These are phyloP conservation scores for Arachis stenosperma DNA, from an alignment of 306 rosid genomes.

Conservation along the genomic window DNA sequence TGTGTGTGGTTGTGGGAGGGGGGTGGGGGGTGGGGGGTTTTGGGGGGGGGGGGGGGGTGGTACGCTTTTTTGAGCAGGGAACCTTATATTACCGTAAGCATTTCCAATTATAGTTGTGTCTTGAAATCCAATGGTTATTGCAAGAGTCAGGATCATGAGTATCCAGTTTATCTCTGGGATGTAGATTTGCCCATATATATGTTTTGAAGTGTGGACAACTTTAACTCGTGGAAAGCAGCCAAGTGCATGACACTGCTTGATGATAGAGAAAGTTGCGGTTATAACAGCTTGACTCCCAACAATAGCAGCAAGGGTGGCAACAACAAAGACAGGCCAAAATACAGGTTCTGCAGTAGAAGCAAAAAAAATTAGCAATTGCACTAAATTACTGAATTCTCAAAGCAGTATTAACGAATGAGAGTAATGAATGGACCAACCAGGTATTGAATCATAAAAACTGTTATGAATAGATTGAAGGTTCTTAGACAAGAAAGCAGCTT, in stretches of 20 bases:
- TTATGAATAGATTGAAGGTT: conserved; percentile 43
- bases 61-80: too few species aligned
- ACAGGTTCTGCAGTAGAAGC: conserved; percentile 59
- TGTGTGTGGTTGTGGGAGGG: too few species aligned
- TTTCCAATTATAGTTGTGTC: conserved; percentile 82
- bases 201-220: conserved; percentile 87
- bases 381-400: conserved; percentile 10
- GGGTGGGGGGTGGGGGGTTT: too few species aligned
- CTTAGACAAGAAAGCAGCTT: conserved; percentile 83
- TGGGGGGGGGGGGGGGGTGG: too few species aligned
- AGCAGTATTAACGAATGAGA: conserved; percentile 26
- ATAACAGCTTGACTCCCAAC: conserved; percentile 96
- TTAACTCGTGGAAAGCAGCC: conserved; percentile 95
- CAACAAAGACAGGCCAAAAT: conserved; percentile 83
- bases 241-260: conserved; percentile 89
- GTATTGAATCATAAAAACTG: conserved; percentile 76
- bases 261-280: conserved; percentile 83
- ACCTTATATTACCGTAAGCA: conserved; percentile 68
- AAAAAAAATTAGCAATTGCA: conserved; percentile 35
- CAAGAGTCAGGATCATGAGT: conserved; percentile 83
- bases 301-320: conserved; percentile 82
- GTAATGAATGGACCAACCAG: conserved; percentile 55
- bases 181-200: conserved; percentile 78
- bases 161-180: conserved; percentile 95
- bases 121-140: conserved; percentile 81